These are phyloP conservation scores for Globisporangium spiculum DNA, from an alignment of 352 stramenopile genomes.

Conservation along the genomic window DNA sequence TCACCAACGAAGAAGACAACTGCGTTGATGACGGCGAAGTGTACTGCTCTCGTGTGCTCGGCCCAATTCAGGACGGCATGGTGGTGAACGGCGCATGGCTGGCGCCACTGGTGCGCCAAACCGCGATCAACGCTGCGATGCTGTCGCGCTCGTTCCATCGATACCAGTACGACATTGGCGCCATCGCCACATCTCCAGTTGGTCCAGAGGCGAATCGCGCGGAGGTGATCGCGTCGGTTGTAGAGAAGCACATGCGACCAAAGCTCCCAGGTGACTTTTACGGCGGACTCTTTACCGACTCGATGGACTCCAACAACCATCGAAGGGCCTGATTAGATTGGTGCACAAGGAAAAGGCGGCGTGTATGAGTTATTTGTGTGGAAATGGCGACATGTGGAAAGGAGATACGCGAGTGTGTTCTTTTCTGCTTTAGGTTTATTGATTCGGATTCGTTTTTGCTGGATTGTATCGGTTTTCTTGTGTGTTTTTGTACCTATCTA, in stretches of 20 bases:
- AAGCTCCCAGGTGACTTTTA: constrained; percentile 87
- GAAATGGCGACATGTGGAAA: constrained; percentile 7
- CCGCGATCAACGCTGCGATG: constrained; percentile 75
- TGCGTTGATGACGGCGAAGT: constrained; percentile 80
- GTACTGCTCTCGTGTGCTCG: constrained; percentile 76
- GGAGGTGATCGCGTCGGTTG: constrained; percentile 65
- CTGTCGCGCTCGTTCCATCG: constrained; percentile 68
- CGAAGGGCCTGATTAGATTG: background rate
- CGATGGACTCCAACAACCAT: constrained; percentile 22
- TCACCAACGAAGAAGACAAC: constrained; percentile 69
- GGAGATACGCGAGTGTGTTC: background rate
- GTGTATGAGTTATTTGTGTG: constrained; percentile 1
- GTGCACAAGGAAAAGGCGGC: background rate
- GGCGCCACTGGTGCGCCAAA: constrained; percentile 76
- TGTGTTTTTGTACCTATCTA: background rate
- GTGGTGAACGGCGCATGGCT: constrained; percentile 83
- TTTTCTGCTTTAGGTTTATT: background rate
- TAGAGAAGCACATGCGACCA: constrained; percentile 79
- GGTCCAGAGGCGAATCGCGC: constrained; percentile 70
- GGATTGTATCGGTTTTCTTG: background rate
- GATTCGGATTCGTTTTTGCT: background rate
- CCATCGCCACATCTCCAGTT: constrained; percentile 54
- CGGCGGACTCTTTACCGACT: constrained; percentile 68
- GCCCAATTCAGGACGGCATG: constrained; percentile 80
- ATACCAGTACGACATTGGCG: constrained; percentile 74